Percentiles rank a stretch among this genome's conserved stretches.
phyloP scores from a whole-genome alignment of 2,329 filamentous ascomycete species.

The Epichloe uncinata region DNA sequence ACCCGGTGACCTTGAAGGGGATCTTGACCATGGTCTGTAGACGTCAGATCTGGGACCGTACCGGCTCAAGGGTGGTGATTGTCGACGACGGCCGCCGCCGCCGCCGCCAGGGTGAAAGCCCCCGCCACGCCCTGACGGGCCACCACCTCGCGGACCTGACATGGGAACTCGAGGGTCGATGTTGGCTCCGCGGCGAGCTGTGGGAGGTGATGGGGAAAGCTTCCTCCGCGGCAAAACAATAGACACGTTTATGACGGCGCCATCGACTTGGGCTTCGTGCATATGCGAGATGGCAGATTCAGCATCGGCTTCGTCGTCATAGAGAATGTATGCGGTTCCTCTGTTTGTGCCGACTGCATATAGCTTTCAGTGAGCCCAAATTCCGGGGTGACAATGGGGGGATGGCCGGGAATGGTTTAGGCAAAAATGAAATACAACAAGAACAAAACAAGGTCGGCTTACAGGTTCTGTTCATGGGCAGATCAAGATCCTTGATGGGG shows the following conservation, averaged over 20 bases:
- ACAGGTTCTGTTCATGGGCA: slow-evolving; percentile 83
- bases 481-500: slow-evolving; percentile 70
- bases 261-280: slow-evolving; percentile 94
- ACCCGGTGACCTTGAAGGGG: slow-evolving; percentile 26
- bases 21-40: slow-evolving; percentile 48
- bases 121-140: slow-evolving; percentile 13
- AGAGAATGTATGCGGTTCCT: slow-evolving; percentile 88
- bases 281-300: slow-evolving; percentile 87
- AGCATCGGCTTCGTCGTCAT: slow-evolving; percentile 60
- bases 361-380: background rate
- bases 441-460: slow-evolving; percentile 19
- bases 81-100: slow-evolving; percentile 22
- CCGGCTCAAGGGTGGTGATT: slow-evolving; percentile 21
- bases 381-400: background rate
- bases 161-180: slow-evolving; percentile 35
- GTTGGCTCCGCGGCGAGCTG: slow-evolving; percentile 48
- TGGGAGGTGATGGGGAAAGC: slow-evolving; percentile 68
- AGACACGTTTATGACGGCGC: slow-evolving; percentile 68
- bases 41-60: slow-evolving; percentile 37
- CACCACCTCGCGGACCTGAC: slow-evolving; percentile 19
- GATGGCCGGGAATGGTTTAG: too few relatives aligned
- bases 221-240: slow-evolving; percentile 77
- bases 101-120: slow-evolving; percentile 16
- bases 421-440: background rate
- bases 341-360: slow-evolving; percentile 68